These are phyloP conservation scores for Tetradesmus obliquus DNA, from an alignment of 139 green algal genomes.

Conservation along the genomic window DNA sequence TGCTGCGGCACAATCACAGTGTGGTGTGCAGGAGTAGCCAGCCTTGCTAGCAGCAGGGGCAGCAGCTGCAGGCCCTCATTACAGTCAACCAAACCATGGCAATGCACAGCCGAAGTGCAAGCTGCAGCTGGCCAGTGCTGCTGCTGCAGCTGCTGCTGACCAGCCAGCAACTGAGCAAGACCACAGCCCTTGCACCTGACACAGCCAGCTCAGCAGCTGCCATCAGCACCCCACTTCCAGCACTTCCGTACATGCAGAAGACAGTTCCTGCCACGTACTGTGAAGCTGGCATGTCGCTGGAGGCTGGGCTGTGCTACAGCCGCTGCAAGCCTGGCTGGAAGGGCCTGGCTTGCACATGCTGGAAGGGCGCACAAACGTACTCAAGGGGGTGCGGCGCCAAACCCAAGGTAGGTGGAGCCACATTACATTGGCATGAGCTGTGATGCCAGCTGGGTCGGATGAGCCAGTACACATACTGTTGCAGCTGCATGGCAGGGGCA, in stretches of 20 bases:
- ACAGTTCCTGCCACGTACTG: constrained; percentile 33
- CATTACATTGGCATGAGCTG: no score
- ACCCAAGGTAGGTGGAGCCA: background rate
- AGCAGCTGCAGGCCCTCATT: background rate
- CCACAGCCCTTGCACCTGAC: background rate
- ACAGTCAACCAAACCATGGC: background rate
- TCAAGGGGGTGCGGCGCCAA: constrained; percentile 31
- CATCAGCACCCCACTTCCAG: background rate
- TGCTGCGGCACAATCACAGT: background rate
- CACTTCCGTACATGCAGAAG: constrained; percentile 3
- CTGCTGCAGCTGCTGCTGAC: background rate
- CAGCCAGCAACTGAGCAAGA: background rate
- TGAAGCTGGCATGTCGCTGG: background rate
- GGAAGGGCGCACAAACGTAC: constrained; percentile 1
- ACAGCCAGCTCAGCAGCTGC: background rate
- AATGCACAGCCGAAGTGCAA: background rate
- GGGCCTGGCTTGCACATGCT: constrained; percentile 35
- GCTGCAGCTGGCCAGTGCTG: background rate
- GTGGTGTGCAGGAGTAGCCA: background rate
- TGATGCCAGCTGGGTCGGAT: no score
- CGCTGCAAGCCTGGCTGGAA: constrained; percentile 38
- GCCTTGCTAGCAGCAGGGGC: background rate
- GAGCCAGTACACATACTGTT: no score
- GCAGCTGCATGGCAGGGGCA: no score
- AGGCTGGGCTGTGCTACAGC: constrained; percentile 44